These are phyloP conservation scores for Neonectria hederae DNA, from an alignment of 2,329 filamentous ascomycete genomes.

Conservation along the genomic window DNA sequence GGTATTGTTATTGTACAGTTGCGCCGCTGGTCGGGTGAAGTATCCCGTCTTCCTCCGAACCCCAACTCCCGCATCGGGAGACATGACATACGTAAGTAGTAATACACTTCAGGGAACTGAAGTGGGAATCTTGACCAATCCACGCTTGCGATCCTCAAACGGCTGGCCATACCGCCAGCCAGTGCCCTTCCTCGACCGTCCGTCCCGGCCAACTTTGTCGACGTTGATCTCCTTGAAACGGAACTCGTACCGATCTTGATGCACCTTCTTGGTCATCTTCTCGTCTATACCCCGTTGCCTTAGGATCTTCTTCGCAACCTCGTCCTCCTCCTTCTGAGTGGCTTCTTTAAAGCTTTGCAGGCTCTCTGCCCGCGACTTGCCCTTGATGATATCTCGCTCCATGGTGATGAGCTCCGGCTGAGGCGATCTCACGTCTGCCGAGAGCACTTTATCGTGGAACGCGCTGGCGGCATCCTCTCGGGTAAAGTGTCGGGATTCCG, in stretches of 20 bases:
- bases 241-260: slow-evolving; percentile 60
- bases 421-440: slow-evolving; percentile 69
- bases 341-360: slow-evolving; percentile 52
- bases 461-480: slow-evolving; percentile 72
- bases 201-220: slow-evolving; percentile 64
- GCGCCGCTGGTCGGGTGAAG: slow-evolving; percentile 25
- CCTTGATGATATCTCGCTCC: slow-evolving; percentile 58
- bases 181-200: slow-evolving; percentile 60
- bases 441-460: slow-evolving; percentile 68
- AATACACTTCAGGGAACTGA: slow-evolving; percentile 59
- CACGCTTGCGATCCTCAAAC: slow-evolving; percentile 68
- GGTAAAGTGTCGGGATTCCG: slow-evolving; percentile 71
- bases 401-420: slow-evolving; percentile 69
- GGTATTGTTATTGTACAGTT: slow-evolving; percentile 43
- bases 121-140: slow-evolving; percentile 74
- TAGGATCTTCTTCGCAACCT: slow-evolving; percentile 47
- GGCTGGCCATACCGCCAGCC: slow-evolving; percentile 74
- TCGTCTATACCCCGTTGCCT: slow-evolving; percentile 49
- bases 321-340: slow-evolving; percentile 56
- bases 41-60: slow-evolving; percentile 9
- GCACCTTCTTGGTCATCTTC: slow-evolving; percentile 50
- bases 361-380: slow-evolving; percentile 50
- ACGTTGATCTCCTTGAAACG: slow-evolving; percentile 68
- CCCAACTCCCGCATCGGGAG: slow-evolving; percentile 10
- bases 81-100: slow-evolving; percentile 30